A percentile compares a stretch with the other conserved stretches of the same genome.
Conservation (phyloP, 768 basidiomycete species). For the Megacollybia marginata region DNA sequence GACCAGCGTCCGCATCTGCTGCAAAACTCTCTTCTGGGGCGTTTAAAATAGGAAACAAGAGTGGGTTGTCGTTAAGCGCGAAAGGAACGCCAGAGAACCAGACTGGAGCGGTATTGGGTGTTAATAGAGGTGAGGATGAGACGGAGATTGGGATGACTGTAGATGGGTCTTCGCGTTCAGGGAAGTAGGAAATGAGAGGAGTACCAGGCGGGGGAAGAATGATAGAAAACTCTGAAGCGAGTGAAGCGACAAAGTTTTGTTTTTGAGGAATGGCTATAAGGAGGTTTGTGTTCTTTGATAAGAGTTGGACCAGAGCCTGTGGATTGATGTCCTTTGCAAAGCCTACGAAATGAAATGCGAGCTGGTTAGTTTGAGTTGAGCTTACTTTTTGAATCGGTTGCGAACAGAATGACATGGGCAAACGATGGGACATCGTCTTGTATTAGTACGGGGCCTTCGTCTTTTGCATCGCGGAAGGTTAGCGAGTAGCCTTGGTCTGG, state of each 20-base stretch:
- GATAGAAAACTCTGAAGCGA: constrained; percentile 89
- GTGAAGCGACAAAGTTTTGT: constrained; percentile 64
- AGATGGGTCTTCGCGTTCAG: constrained; percentile 55
- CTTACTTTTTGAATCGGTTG: constrained; percentile 82
- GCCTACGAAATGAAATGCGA: constrained; percentile 29
- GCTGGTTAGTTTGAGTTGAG: not conserved
- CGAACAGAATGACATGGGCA: constrained; percentile 81
- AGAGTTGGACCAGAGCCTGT: constrained; percentile 67
- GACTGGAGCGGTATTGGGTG: constrained; percentile 44
- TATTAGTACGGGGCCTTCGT: constrained; percentile 55
- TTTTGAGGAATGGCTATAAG: constrained; percentile 75
- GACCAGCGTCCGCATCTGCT: constrained; percentile 55
- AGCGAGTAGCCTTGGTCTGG: constrained; percentile 79
- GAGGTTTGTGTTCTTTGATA: constrained; percentile 71
- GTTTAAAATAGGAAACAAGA: constrained; percentile 73
- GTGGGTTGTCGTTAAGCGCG: constrained; percentile 63
- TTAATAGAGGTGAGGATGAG: constrained; percentile 21
- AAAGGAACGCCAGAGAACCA: constrained; percentile 74
- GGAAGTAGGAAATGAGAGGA: constrained; percentile 82
- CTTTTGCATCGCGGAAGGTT: constrained; percentile 81
- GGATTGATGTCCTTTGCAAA: constrained; percentile 73
- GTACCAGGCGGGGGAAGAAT: constrained; percentile 81
- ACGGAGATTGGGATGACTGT: constrained; percentile 61
- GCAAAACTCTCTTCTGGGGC: constrained; percentile 75
- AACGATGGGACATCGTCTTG: constrained; percentile 70